Base-by-base conservation (phyloP, 495 filamentous ascomycete genomes). In the Penicillium pulvis region DNA sequence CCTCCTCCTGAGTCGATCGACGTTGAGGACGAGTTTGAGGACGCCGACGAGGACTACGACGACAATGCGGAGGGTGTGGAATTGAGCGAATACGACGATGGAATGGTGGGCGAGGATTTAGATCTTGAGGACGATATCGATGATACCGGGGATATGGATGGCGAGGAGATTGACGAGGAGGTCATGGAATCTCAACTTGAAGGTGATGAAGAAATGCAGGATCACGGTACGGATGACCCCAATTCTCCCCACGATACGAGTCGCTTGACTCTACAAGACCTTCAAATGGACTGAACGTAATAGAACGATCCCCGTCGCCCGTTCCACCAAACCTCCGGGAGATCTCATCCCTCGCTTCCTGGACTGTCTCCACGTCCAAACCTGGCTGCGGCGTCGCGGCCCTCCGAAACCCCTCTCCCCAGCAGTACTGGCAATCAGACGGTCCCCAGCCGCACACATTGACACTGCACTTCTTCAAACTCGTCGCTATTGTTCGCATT, bases 351-450 rank as follows among this genome's bases (percentile, higher is more conserved):
- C 86, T 98, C 39, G 94, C 93, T 23, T 91, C 89, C 51, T 97
- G 94, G 85, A 93, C 90, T 14, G 92, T 97, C 58, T 90, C 86
- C 59, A 93, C 90, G 60, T 86, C 86, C 69, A 98, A 97, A 75
- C 94, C 93, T 1, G 92, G 92, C 55, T 96, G 90, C 70, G 91
- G 91, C 36, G 87, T 97, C 45, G 82, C 87, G 31, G 90, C 93
- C 61, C 86, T 98, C 23, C 88, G 91, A 20, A 83, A 86, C 67
- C 89, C 92, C 23, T 89, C 91, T 45, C 84, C 89, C 3, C 75
- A 81, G 48, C 85, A 88, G 60, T 98, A 91, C 80, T 98, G 94
- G 94, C 94, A 98, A 72, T 96, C 91, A 16, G 95, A 98, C 71
- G 95, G 94, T 1, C 92, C 93, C 6, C 94, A 98, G 66, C 94